Base-by-base conservation (phyloP, 177 flowering plant genomes). In the Vitis hybrid region DNA sequence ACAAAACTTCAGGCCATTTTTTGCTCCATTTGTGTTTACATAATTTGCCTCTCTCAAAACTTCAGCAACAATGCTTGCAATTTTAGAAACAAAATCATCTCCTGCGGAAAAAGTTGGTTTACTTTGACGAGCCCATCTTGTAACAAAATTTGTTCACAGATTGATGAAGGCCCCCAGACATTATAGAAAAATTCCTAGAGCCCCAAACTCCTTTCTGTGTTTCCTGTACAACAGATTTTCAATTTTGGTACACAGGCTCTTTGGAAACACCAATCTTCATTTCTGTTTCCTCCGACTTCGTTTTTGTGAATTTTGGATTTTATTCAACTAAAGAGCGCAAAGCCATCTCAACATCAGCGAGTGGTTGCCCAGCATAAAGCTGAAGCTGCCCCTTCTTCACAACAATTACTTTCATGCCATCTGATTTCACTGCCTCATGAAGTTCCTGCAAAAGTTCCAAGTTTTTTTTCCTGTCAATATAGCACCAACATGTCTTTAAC, bases 351-450 rank as follows among this genome's bases (percentile, higher is more conserved):
- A 86, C 94, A 61, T 95, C 98, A 4, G 46, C 80, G 63, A 93
- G 86, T 14, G 98, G 90, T 68, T 89, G 98, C 3, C 98, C 96
- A 54, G 90, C 94, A 80, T 89, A 95, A 58, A 91, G 94, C 73
- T 76, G 68, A 71, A 95, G 84, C 77, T 87, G 89, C 50, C 97
- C 90, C 75, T 89, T 93, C 86, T 78, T 93, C 55, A 91, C 81
- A 53, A 89, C 94, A 70, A 91, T 52, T 18, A 85, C 79, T 60
- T 85, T 84, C 85, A 62, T 77, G 60, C 72, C 64, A 5, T 65
- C 53, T 41, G 87, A 82, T 59, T 77, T 76, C 63, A 81, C 71
- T 41, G 73, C 82, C 59, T 82, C 82, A 7, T 62, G 71, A 18
- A 93, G 84, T 63, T 95, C 97, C 98, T 95, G 84, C 78, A 74